These are phyloP conservation scores for Bryoglossum gracile DNA, from an alignment of 495 filamentous ascomycete species.

Conservation along the genomic window DNA sequence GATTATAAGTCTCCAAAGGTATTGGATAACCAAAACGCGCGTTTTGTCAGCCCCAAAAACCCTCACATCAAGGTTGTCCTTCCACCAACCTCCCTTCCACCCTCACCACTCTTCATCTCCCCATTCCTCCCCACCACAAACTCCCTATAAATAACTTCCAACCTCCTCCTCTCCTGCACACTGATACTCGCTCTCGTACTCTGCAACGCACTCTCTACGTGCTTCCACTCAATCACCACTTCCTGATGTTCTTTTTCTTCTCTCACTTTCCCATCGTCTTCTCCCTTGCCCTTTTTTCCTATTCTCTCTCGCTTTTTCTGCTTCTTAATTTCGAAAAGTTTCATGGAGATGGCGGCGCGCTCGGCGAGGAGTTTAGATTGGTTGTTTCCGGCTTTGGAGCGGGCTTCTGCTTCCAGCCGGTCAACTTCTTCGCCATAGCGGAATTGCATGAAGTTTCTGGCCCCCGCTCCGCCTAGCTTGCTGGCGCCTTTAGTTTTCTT, in stretches of 20 bases:
- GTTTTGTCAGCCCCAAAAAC: not conserved
- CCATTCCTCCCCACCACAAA: slow-evolving; percentile 88
- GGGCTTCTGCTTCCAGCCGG: slow-evolving; percentile 33
- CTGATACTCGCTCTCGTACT: slow-evolving; percentile 82
- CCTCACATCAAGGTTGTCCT: slow-evolving; percentile 65
- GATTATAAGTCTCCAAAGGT: too few relatives aligned
- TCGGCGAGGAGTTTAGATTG: slow-evolving; percentile 52
- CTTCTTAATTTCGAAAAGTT: slow-evolving; percentile 65
- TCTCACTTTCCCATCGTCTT: not conserved
- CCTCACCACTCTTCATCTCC: slow-evolving; percentile 89
- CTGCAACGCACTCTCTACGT: slow-evolving; percentile 68
- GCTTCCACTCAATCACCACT: slow-evolving; percentile 80
- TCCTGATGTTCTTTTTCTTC: slow-evolving; percentile 45
- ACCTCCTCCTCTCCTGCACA: slow-evolving; percentile 58
- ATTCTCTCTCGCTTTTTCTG: slow-evolving; percentile 50
- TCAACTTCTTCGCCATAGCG: slow-evolving; percentile 60
- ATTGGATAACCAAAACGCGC: too few relatives aligned
- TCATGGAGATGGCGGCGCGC: slow-evolving; percentile 62
- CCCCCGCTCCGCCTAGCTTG: slow-evolving; percentile 24
- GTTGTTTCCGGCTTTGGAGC: slow-evolving; percentile 29
- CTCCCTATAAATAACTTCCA: slow-evolving; percentile 80
- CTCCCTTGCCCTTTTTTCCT: slow-evolving; percentile 2
- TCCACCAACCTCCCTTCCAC: slow-evolving; percentile 82
- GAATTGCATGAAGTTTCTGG: slow-evolving; percentile 69
- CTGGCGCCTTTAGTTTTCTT: slow-evolving; percentile 33